Base-by-base conservation (phyloP, 345 rosid species). In the Salix exigua region DNA sequence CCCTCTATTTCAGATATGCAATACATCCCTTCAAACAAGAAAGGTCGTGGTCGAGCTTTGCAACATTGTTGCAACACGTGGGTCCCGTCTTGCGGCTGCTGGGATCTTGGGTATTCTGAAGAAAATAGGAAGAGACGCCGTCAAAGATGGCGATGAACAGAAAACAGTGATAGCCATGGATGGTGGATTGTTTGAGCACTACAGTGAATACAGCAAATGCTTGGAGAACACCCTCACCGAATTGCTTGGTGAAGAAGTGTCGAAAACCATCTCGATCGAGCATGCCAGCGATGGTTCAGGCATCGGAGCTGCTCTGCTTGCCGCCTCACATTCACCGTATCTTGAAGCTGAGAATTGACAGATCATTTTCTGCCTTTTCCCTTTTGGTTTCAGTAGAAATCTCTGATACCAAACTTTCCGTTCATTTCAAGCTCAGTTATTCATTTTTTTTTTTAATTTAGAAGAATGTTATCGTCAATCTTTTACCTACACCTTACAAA, bases 161-260 rank as follows among this genome's bases (percentile, higher is more conserved):
- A 89, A 68, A 78, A 84, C 92, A 1, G 94, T 89, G 37, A 80
- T 92, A 62, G 97, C 95, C 44, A 73, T 92, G 89, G 97, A 92
- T 17, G 97, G 97, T 71, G 97, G 97, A 30, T 72, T 92, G 26
- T 92, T 83, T 2, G 97, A 92, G 77, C 95, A 92, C 73, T 92
- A 92, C 76, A 67, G 75, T 6, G 86, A 88, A 73, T 92, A 77
- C 77, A 87, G 90, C 48, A 88, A 86, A 25, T 82, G 88, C 72
- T 67, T 92, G 89, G 91, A 87, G 82, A 86, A 76, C 66, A 85
- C 94, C 26, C 79, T 92, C 42, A 78, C 83, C 4, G 94, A 92
- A 79, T 82, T 92, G 73, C 86, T 92, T 0, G 97, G 95, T 33
- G 85, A 87, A 17, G 92, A 88, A 75, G 88, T 83, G 19, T 84